A percentile compares a stretch with the other conserved stretches of the same genome.
Conservation (phyloP, 1,284 basidiomycete genomes). For the Cyathus pygmaeus region DNA sequence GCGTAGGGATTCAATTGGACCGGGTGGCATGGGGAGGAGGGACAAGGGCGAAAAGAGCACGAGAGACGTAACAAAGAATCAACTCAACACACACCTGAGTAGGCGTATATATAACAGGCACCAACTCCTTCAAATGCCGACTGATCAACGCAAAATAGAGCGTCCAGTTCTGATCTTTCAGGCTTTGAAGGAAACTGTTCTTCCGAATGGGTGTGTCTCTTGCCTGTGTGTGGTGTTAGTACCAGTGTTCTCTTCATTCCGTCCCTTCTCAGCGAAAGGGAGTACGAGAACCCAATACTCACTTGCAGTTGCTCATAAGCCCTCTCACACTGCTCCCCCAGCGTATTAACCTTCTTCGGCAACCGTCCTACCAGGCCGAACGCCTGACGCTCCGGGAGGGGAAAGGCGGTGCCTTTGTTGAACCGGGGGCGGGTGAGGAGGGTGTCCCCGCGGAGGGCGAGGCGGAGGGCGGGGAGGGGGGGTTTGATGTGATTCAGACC, state of each 20-base stretch:
- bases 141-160: constrained; percentile 74
- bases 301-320: constrained; percentile 78
- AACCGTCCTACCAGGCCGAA: constrained; percentile 81
- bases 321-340: constrained; percentile 78
- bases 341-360: constrained; percentile 77
- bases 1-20: too few relatives aligned
- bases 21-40: too few relatives aligned
- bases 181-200: constrained; percentile 75
- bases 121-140: constrained; percentile 74
- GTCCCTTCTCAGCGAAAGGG: too few relatives aligned
- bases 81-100: constrained; percentile 57
- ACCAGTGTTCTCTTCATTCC: too few relatives aligned
- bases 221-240: too few relatives aligned
- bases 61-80: neutral
- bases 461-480: neutral
- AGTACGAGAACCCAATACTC: too few relatives aligned
- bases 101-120: constrained; percentile 80
- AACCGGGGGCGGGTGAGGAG: constrained; percentile 70
- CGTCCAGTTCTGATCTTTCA: constrained; percentile 81
- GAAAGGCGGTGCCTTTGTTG: constrained; percentile 84
- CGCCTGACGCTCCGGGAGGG: constrained; percentile 67
- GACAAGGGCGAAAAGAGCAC: neutral
- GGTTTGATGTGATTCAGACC: constrained; percentile 11
- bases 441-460: constrained; percentile 1
- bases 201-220: constrained; percentile 63